phyloP scores from a whole-genome alignment of 2,329 filamentous ascomycete species.

The Scolecobasidium constrictum region DNA sequence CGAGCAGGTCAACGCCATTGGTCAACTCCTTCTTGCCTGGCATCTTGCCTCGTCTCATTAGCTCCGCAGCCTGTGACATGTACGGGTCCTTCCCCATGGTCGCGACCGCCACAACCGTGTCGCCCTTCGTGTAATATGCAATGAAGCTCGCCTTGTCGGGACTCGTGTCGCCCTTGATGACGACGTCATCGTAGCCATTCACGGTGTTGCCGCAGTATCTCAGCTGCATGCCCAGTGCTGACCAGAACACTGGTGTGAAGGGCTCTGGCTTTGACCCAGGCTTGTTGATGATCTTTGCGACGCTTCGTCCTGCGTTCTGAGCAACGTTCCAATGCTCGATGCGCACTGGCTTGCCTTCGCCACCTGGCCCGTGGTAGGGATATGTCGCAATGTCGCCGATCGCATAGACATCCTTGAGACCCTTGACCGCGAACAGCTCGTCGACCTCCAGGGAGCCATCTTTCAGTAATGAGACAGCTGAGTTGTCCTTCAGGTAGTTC shows the following conservation, averaged over 20 bases:
- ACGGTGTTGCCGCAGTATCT: slow-evolving; percentile 86
- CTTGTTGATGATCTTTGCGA: slow-evolving; percentile 65
- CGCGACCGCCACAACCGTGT: slow-evolving; percentile 80
- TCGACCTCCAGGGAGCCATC: slow-evolving; percentile 83
- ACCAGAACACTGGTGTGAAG: slow-evolving; percentile 97
- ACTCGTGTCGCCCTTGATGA: slow-evolving; percentile 66
- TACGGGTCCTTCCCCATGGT: slow-evolving; percentile 85
- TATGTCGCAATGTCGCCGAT: slow-evolving; percentile 93
- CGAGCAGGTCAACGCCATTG: slow-evolving; percentile 41
- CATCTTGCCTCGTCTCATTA: slow-evolving; percentile 80
- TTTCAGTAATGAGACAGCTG: slow-evolving; percentile 56
- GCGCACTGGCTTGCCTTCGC: slow-evolving; percentile 59
- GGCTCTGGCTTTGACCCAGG: slow-evolving; percentile 50
- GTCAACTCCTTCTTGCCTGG: slow-evolving; percentile 66
- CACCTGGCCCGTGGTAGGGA: slow-evolving; percentile 84
- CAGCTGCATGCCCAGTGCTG: slow-evolving; percentile 76
- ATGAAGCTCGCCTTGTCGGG: slow-evolving; percentile 64
- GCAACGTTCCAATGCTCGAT: slow-evolving; percentile 99
- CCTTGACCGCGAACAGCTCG: slow-evolving; percentile 65
- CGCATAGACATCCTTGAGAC: slow-evolving; percentile 75
- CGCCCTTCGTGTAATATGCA: slow-evolving; percentile 79
- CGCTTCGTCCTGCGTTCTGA: slow-evolving; percentile 78
- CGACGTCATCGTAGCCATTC: slow-evolving; percentile 65
- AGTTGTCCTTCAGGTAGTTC: slow-evolving; percentile 65
- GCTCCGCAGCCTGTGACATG: slow-evolving; percentile 69